A percentile compares a stretch with the other conserved stretches of the same genome.
phyloP scores from a whole-genome alignment of 345 rosid genomes.

The Turnera subulata region DNA sequence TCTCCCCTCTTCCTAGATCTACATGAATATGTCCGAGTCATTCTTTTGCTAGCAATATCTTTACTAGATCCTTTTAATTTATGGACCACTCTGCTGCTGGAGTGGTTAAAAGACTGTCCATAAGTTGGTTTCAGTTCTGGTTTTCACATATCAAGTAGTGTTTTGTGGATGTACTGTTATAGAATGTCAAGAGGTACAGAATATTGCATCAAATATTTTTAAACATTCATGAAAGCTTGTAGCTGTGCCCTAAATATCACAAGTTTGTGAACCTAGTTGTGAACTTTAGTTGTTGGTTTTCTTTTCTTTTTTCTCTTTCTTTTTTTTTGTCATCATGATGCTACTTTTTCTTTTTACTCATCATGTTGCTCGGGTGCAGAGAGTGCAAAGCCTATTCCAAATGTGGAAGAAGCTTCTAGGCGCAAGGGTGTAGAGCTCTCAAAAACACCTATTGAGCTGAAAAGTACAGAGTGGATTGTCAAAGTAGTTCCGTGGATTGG shows the following conservation, averaged over 20 bases:
- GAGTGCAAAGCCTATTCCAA: constrained; percentile 49
- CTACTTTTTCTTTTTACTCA: neutral
- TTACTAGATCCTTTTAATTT: too few relatives aligned
- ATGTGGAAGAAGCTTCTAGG: constrained; percentile 48
- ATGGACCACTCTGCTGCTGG: too few relatives aligned
- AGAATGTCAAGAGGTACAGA: too few relatives aligned
- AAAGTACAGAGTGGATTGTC: constrained; percentile 64
- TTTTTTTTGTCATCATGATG: too few relatives aligned
- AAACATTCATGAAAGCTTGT: neutral
- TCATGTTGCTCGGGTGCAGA: constrained; percentile 39
- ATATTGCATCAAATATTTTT: neutral
- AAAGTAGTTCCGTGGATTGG: constrained; percentile 92
- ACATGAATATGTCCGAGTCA: neutral
- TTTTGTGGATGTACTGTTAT: too few relatives aligned
- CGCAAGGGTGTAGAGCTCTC: constrained; percentile 66
- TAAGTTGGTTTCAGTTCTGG: neutral
- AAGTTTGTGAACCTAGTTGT: neutral
- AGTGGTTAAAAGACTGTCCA: too few relatives aligned
- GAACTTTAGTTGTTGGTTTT: too few relatives aligned
- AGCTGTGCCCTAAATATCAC: neutral
- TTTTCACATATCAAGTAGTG: neutral
- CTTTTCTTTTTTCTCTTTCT: too few relatives aligned
- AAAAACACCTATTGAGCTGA: constrained; percentile 52
- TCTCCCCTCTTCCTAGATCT: neutral
- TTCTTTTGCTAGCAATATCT: too few relatives aligned